These are phyloP conservation scores for Gossypium ekmanianum DNA, from an alignment of 345 rosid species.

Conservation along the genomic window DNA sequence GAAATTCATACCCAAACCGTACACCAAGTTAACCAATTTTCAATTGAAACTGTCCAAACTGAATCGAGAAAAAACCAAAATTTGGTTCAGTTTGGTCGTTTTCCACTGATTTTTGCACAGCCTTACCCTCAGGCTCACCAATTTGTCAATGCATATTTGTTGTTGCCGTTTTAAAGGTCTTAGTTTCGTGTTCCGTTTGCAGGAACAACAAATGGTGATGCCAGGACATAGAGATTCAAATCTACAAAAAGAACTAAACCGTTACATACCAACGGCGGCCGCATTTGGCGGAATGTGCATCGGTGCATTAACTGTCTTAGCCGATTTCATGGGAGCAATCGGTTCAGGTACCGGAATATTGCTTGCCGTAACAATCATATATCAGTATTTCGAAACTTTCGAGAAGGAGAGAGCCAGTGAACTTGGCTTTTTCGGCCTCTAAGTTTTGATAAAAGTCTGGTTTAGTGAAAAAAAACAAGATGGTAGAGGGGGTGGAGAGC, in stretches of 20 bases:
- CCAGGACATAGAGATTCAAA: constrained; percentile 79
- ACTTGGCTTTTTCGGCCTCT: constrained; percentile 74
- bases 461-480: background rate
- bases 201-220: constrained; percentile 95
- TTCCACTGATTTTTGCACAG: no score
- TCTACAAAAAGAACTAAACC: constrained; percentile 65
- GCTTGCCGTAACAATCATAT: constrained; percentile 67
- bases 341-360: constrained; percentile 74
- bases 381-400: constrained; percentile 68
- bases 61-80: no score
- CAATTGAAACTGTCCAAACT: no score
- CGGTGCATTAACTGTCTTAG: constrained; percentile 70
- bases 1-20: no score
- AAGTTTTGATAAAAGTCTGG: background rate
- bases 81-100: no score
- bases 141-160: background rate
- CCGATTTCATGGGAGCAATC: constrained; percentile 82
- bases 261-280: constrained; percentile 75
- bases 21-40: no score
- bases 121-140: no score
- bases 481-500: background rate
- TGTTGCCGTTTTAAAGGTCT: background rate
- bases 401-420: constrained; percentile 76
- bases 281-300: constrained; percentile 80
- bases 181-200: background rate